Evolutionary conservation across 2,329 filamentous ascomycete species (phyloP), one percentile per base, ranked within the genome.

Genomic region (Cladosporium colombiae): DNA sequence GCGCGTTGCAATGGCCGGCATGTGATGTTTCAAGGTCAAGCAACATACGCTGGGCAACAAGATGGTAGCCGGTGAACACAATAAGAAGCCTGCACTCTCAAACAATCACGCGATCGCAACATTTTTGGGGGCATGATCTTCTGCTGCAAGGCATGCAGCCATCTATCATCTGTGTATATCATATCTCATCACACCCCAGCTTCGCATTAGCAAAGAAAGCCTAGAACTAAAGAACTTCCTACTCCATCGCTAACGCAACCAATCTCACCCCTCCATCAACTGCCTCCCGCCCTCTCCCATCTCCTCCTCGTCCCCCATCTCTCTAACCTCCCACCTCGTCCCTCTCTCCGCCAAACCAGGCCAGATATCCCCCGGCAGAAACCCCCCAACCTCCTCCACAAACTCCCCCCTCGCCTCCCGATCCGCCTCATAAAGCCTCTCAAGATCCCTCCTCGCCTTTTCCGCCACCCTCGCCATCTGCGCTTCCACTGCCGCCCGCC

Each of bases 361-460:
- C 72, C 72, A 74, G 18, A 76, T 66, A 69, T 75, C 74, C 2
- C 71, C 61, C 6, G 95, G 95, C 13, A 99, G 79, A 75, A 88
- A 96, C 69, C 96, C 92, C 8, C 93, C 93, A 14, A 95, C 89
- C 52, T 96, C 90, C 31, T 89, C 83, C 37, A 91, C 86, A 76
- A 99, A 98, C 0, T 85, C 81, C 69, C 96, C 90, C 44, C 95
- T 84, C 68, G 92, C 88, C 49, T 82, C 83, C 65, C 86, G 71
- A 76, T 99, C 95, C 14, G 87, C 80, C 49, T 74, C 70, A 68
- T 91, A 87, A 11, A 98, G 81, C 74, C 87, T 88, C 66, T 93
- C 88, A 10, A 97, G 84, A 70, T 89, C 89, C 66, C 89, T 87
- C 75, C 89, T 88, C 0, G 94, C 91, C 72, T 93, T 93, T 67